Base-by-base conservation (phyloP, 129 eudicot genomes). In the Pseudognaphalium luteoalbum region DNA sequence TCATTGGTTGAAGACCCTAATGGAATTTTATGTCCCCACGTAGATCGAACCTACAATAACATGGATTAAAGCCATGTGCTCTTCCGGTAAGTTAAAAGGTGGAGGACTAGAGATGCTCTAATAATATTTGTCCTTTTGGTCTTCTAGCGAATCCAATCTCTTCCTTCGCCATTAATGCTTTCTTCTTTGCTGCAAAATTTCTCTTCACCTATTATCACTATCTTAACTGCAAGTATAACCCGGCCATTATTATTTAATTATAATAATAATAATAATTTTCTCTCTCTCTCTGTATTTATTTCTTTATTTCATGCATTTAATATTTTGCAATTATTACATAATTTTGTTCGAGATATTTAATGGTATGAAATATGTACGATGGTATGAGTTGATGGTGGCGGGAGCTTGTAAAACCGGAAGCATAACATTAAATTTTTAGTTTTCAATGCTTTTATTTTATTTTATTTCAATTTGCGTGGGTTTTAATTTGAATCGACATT, bases 331-430 rank as follows among this genome's bases (percentile, higher is more conserved):
- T 73, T 66, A 73, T 52, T 64, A 39, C 56, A 30, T 51, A 66
- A 35, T 32, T 29, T 60, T 12, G 54, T 1, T 47, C 54, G 54
- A 39, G 16, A 15, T n/a, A 35, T 37, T 60, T 17, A 67, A 67
- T 67, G 54, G 30, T 67, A 0, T 25, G 28, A 34, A 47, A 47
- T 47, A 16, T 70, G 35, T 66, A 30, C 42, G 65, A 25, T 25
- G 28, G 28, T 0, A 25, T 0, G 28, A 78, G 44, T 70, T 59
- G 71, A 58, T 69, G 60, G 75, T 70, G 76, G 76, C 81, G 76
- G 81, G 60, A 69, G 81, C 81, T 78, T 78, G 70, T 69, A 59
- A 78, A 78, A 78, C 76, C 59, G 71, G 81, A 78, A 78, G 50
- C 81, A 78, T 12, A 17, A 44, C 81, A 78, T 78, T 78, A 11